Evolutionary conservation across 352 stramenopile genomes (phyloP).

Genomic region (Pythium rishiriense): DNA sequence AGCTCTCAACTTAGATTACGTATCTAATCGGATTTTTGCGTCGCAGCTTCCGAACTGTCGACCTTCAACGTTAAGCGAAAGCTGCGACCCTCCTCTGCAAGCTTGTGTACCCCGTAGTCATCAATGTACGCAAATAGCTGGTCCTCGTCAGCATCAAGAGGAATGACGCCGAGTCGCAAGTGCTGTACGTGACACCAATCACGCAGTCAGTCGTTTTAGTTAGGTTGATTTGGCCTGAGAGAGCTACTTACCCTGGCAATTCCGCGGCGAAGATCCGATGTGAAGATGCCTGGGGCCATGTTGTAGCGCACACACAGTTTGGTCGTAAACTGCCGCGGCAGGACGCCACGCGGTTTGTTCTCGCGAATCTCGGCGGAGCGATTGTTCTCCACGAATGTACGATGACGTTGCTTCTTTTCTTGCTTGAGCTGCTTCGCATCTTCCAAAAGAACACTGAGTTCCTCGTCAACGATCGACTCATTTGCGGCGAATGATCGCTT

Average conservation of each 20-base stretch:
- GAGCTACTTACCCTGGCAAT: conserved; percentile 50
- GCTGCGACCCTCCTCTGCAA: conserved; percentile 64
- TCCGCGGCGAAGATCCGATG: conserved; percentile 58
- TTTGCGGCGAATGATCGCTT: conserved; percentile 59
- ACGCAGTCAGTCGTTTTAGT: conserved; percentile 8
- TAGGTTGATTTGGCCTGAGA: not conserved
- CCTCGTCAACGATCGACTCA: conserved; percentile 39
- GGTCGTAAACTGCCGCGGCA: conserved; percentile 78
- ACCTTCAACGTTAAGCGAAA: conserved; percentile 40
- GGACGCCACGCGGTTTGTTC: conserved; percentile 44
- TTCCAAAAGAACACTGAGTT: conserved; percentile 38
- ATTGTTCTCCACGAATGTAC: conserved; percentile 56
- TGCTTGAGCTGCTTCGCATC: conserved; percentile 39
- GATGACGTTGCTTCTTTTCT: conserved; percentile 41
- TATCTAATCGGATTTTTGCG: too few relatives aligned
- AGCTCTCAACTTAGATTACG: not conserved
- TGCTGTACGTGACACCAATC: conserved; percentile 38
- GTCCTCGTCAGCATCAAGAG: conserved; percentile 50
- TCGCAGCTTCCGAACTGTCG: too few relatives aligned
- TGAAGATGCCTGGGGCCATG: conserved; percentile 75
- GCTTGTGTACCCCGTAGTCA: conserved; percentile 40
- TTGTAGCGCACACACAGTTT: conserved; percentile 74
- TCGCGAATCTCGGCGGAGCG: conserved; percentile 37
- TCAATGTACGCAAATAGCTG: conserved; percentile 67
- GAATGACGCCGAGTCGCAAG: conserved; percentile 57